Evolutionary conservation across 345 rosid genomes (phyloP).

Genomic region (Syzygium jambos): DNA sequence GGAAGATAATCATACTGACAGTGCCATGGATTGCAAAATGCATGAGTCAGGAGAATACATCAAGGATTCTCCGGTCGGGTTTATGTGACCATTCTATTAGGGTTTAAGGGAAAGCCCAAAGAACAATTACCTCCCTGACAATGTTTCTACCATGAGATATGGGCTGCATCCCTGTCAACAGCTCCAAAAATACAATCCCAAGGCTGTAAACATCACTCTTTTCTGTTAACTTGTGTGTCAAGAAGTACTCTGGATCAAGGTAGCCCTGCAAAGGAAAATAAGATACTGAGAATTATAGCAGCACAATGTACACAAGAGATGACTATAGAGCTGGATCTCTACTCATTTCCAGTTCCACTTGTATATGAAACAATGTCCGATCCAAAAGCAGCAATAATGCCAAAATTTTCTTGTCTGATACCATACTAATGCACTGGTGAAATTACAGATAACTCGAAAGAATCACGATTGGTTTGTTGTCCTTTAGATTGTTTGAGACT

Average conservation of each 20-base stretch:
- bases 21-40: not conserved
- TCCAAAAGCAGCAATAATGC: not conserved
- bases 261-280: slow-evolving; percentile 56
- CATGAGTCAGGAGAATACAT: too few species aligned
- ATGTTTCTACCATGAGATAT: slow-evolving; percentile 87
- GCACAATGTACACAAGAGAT: not conserved
- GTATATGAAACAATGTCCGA: not conserved
- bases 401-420: not conserved
- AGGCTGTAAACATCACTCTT: slow-evolving; percentile 97
- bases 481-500: not conserved
- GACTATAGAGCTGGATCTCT: not conserved
- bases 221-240: slow-evolving; percentile 83
- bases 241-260: slow-evolving; percentile 86
- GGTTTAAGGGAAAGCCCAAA: not conserved
- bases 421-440: not conserved
- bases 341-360: not conserved
- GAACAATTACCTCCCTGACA: slow-evolving; percentile 61
- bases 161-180: slow-evolving; percentile 83
- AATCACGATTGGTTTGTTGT: not conserved
- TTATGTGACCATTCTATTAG: not conserved
- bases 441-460: not conserved
- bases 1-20: not conserved
- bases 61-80: too few species aligned
- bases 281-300: not conserved
- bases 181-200: slow-evolving; percentile 88